Evolutionary conservation across 306 rosid genomes (phyloP).

Genomic region (Trifolium dubium): DNA sequence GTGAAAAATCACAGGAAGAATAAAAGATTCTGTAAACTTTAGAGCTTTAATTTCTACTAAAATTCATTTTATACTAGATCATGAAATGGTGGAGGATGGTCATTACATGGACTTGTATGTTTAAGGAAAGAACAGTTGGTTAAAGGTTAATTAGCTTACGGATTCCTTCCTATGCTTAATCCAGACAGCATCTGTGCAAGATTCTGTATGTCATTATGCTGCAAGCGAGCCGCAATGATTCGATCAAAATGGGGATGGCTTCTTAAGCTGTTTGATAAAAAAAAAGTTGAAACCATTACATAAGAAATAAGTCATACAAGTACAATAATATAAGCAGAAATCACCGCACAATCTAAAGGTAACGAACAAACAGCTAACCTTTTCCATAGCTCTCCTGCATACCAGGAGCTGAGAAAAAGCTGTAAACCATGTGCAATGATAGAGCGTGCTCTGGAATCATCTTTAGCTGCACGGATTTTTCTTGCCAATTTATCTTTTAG

Average conservation of each 20-base stretch:
- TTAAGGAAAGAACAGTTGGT: constrained; percentile 26
- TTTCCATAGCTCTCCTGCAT: constrained; percentile 78
- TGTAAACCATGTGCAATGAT: constrained; percentile 70
- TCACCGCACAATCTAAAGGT: constrained; percentile 31
- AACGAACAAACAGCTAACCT: constrained; percentile 55
- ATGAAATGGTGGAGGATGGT: no score
- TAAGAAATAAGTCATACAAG: neutral
- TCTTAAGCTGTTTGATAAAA: constrained; percentile 67
- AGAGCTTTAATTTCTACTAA: no score
- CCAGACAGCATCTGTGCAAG: constrained; percentile 79
- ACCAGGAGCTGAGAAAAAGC: constrained; percentile 77
- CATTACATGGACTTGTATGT: no score
- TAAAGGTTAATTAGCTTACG: constrained; percentile 58
- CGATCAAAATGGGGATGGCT: constrained; percentile 76
- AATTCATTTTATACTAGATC: no score
- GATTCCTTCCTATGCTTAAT: constrained; percentile 84
- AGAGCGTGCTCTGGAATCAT: constrained; percentile 73
- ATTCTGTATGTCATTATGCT: constrained; percentile 59
- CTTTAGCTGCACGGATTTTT: constrained; percentile 76
- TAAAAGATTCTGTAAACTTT: no score
- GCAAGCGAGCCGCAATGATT: constrained; percentile 63
- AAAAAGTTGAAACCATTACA: neutral
- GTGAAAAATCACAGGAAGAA: no score
- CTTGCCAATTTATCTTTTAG: constrained; percentile 68
- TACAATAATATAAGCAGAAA: constrained; percentile 35